Conservation (phyloP, 139 green algal genomes). For the Micromonas pusilla region DNA sequence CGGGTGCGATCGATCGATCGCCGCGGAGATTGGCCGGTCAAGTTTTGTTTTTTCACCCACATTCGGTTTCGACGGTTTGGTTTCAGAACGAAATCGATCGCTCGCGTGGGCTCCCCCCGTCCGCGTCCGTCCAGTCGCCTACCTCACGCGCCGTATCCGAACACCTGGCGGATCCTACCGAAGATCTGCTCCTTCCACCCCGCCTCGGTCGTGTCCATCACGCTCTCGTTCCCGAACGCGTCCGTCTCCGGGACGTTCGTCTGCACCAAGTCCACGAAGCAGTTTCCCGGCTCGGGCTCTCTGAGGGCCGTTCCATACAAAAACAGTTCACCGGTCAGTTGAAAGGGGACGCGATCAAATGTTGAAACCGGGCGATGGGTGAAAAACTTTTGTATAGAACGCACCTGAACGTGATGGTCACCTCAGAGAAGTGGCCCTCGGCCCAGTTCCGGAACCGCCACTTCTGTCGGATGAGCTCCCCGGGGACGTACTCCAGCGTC, state of each 20-base stretch:
- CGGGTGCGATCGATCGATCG: no score
- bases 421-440: conserved; percentile 38
- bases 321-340: no score
- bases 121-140: no score
- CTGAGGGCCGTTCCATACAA: no score
- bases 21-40: no score
- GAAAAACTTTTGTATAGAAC: conserved; percentile 24
- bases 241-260: conserved; percentile 38
- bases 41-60: no score
- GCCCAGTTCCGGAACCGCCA: conserved; percentile 48
- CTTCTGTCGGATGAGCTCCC: conserved; percentile 44
- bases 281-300: conserved; percentile 44
- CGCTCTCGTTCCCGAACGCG: conserved; percentile 30
- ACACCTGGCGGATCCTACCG: conserved; percentile 22
- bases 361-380: no score
- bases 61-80: no score
- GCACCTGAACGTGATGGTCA: conserved; percentile 29
- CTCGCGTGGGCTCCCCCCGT: no score
- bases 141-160: conserved; percentile 36
- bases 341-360: no score
- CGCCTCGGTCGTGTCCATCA: conserved; percentile 30
- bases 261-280: conserved; percentile 42
- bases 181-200: conserved; percentile 38
- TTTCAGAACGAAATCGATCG: no score
- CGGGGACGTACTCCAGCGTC: conserved; percentile 32